Evolutionary conservation across 116 monocot species (phyloP), one percentile per base, ranked within the genome.

Genomic region (Posidonia oceanica): DNA sequence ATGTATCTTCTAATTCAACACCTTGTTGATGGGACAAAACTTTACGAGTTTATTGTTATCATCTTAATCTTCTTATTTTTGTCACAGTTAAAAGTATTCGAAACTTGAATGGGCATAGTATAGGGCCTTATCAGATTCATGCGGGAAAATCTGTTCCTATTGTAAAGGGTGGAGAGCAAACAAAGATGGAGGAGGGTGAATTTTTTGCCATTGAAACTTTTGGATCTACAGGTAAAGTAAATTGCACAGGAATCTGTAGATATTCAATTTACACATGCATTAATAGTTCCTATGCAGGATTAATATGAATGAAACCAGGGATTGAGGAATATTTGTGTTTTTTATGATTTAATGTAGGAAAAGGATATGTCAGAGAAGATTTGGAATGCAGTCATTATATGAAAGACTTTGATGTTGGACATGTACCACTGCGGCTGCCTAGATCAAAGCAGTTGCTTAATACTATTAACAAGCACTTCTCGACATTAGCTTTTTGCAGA

Each of bases 111-210:
- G 96, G 96, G 54, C 96, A 96, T 71, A 91, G 96, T 74, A 96
- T 96, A 61, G 96, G 96, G 36, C 96, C 91, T 52, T 96, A 96
- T 68, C 96, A 96, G 80, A 96, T 96, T 68, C 96, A 96, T 83
- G 91, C 87, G 69, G 91, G 96, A 66, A 96, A 96, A 71, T 96
- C 96, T 41, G 96, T 96, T 78, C 96, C 96, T 44, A 91, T 96
- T 66, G 96, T 96, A 6, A 96, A 96, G 82, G 96, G 96, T 59
- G 96, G 96, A 36, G 91, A 96, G 61, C 96, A 96, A 71, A 96
- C 89, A 55, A 96, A 96, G 79, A 96, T 96, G 96, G 96, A 96
- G 72, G 96, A 96, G 75, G 96, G 96, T 56, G 96, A 96, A 72
- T 96, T 96, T 85, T 96, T 75, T 81, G 96, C 96, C 7, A 96